These are phyloP conservation scores for Lojkania enalia DNA, from an alignment of 2,329 filamentous ascomycete genomes.

Conservation along the genomic window DNA sequence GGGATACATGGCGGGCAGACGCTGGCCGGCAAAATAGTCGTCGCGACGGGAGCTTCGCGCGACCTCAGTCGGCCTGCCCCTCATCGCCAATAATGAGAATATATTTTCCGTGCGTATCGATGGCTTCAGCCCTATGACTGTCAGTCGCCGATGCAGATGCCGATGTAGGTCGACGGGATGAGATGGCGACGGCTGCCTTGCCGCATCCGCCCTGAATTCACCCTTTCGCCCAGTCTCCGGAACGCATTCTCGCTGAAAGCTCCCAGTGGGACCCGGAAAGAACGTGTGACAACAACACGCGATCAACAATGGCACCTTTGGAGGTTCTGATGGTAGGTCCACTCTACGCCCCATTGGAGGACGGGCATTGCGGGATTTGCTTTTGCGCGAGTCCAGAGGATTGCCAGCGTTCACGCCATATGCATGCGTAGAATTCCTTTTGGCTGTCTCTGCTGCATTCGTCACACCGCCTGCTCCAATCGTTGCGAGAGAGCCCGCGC, in stretches of 20 bases:
- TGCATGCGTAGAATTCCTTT: slow-evolving; percentile 13
- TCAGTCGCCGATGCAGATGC: slow-evolving; percentile 31
- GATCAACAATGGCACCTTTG: slow-evolving; percentile 50
- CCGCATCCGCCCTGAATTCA: background rate
- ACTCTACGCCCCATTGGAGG: slow-evolving; percentile 14
- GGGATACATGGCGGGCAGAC: slow-evolving; percentile 8
- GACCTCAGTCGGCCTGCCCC: slow-evolving; percentile 26
- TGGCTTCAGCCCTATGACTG: slow-evolving; percentile 13
- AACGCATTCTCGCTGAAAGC: no score
- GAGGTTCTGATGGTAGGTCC: slow-evolving; percentile 53
- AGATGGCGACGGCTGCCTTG: background rate
- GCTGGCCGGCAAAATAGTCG: slow-evolving; percentile 33
- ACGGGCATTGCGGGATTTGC: slow-evolving; percentile 5
- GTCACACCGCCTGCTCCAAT: slow-evolving; percentile 13
- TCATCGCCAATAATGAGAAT: slow-evolving; percentile 17
- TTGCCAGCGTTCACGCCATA: slow-evolving; percentile 11
- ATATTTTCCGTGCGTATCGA: slow-evolving; percentile 35
- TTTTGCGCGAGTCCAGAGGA: slow-evolving; percentile 8
- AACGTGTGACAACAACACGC: background rate
- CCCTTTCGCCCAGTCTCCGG: background rate
- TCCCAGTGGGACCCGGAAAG: no score
- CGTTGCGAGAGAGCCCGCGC: background rate
- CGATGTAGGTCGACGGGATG: slow-evolving; percentile 4
- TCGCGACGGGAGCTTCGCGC: slow-evolving; percentile 12
- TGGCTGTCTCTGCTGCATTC: slow-evolving; percentile 8